phyloP scores from a whole-genome alignment of 768 basidiomycete genomes.

The Suillus hirtellus region DNA sequence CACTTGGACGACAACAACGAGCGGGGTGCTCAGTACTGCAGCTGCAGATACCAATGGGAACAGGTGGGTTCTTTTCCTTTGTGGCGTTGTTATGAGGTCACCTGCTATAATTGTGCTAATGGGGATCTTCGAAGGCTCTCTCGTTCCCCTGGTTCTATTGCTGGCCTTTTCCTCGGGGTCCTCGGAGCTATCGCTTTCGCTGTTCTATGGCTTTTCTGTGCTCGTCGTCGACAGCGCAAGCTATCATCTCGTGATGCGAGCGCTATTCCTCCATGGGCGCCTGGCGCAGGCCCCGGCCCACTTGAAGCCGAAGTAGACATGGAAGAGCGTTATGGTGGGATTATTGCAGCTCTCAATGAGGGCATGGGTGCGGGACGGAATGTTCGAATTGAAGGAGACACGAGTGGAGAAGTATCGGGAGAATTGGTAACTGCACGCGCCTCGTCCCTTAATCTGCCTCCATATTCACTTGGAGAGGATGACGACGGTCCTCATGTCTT shows the following conservation, averaged over 20 bases:
- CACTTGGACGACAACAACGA: constrained; percentile 24
- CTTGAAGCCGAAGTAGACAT: constrained; percentile 27
- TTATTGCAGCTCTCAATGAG: constrained; percentile 26
- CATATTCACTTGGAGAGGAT: constrained; percentile 10
- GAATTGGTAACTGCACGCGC: constrained; percentile 14
- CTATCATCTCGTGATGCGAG: constrained; percentile 24
- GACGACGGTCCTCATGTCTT: constrained; percentile 20
- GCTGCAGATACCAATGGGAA: constrained; percentile 6
- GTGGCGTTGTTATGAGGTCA: constrained; percentile 3
- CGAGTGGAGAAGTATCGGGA: constrained; percentile 24
- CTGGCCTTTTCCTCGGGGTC: constrained; percentile 27
- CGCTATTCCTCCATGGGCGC: constrained; percentile 12
- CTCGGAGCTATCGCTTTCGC: constrained; percentile 28
- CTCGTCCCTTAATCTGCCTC: constrained; percentile 29
- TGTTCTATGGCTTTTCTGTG: constrained; percentile 33
- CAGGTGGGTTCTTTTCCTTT: constrained; percentile 20
- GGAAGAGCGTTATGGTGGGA: constrained; percentile 30
- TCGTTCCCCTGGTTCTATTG: constrained; percentile 26
- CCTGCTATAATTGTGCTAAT: constrained; percentile 12
- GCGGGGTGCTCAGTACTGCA: constrained; percentile 26
- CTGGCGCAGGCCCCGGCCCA: constrained; percentile 13
- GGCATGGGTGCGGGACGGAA: constrained; percentile 15
- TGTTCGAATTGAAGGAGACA: constrained; percentile 20
- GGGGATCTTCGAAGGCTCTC: constrained; percentile 10
- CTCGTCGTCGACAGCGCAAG: constrained; percentile 30